Base-by-base conservation (phyloP, 768 basidiomycete species). In the Trametes elegans region DNA sequence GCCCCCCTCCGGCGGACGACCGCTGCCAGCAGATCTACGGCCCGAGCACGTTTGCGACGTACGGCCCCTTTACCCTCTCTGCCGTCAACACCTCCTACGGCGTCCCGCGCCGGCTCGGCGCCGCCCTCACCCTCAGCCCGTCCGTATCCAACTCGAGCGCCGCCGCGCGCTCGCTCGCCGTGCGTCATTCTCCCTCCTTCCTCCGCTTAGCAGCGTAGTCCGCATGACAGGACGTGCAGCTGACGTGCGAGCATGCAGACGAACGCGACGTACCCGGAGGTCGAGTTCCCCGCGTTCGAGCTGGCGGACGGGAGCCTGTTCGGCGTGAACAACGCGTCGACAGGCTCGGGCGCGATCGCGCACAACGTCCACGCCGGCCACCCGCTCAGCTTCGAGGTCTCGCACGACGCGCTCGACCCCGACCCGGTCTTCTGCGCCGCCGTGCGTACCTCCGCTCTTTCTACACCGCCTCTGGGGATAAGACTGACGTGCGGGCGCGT, bases 61-160 rank as follows among this genome's bases (percentile, higher is more conserved):
- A 6, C 18, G 49, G 49, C 7, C 49, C 49, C 11, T 50, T 41
- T 40, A 50, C 49, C 7, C 38, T 50, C 21, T 27, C 49, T 6
- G 49, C 49, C 39, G 29, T 50, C 38, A 50, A 50, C 39, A 50
- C 40, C 39, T 41, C 49, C 5, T 24, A 35, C 46, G 39, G 40
- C 28, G 14, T 50, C 18, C 16, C n/a, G 18, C 31, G 31, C 39
- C 9, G n/a, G 7, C 23, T 26, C 29, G 45, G 49, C 39, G 40
- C 29, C 7, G 27, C 39, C 5, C 49, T 50, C 7, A 18, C 29
- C 4, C 40, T 50, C 24, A 41, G 49, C 28, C 49, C 49, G n/a
- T 41, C 49, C 28, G 39, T 50, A 3, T 23, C 19, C 28, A 32
- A 41, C 49, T 29, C 38, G 3, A 40, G n/a, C 19, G 18, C 11